Evolutionary conservation across 768 basidiomycete genomes (phyloP).

Genomic region (Leccinum boreale): DNA sequence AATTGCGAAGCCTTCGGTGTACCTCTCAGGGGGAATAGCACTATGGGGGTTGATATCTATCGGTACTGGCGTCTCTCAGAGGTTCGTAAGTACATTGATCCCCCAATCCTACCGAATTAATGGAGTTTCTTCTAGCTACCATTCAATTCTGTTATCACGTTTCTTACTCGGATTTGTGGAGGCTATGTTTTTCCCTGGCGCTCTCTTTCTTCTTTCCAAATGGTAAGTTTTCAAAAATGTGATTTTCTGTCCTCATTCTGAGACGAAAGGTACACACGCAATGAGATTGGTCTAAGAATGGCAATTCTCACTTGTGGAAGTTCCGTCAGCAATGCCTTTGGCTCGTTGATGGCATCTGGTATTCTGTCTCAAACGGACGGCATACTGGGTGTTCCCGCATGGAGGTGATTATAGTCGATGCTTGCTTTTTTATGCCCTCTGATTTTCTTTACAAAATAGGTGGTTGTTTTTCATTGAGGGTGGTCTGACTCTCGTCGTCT

Average conservation of each 20-base stretch:
- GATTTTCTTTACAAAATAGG: conserved; percentile 30
- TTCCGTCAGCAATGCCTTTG: conserved; percentile 78
- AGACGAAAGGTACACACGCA: conserved; percentile 47
- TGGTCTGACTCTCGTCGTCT: conserved; percentile 49
- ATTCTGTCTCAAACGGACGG: conserved; percentile 70
- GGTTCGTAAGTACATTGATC: conserved; percentile 3
- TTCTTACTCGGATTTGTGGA: conserved; percentile 74
- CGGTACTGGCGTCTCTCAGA: conserved; percentile 45
- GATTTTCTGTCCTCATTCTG: neutral
- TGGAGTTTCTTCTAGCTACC: conserved; percentile 41
- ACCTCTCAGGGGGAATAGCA: conserved; percentile 61
- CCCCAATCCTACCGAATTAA: neutral
- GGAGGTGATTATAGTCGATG: conserved; percentile 49
- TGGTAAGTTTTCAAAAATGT: conserved; percentile 37
- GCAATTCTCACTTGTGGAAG: conserved; percentile 68
- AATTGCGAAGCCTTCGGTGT: conserved; percentile 62
- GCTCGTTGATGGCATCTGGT: conserved; percentile 72
- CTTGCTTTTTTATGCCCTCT: neutral
- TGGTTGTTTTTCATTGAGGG: conserved; percentile 75
- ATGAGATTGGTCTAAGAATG: conserved; percentile 64
- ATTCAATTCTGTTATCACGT: conserved; percentile 59
- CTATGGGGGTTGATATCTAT: conserved; percentile 70
- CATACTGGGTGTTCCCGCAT: conserved; percentile 61
- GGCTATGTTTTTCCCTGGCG: conserved; percentile 69
- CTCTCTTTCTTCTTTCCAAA: conserved; percentile 62